Base-by-base conservation (phyloP, 1,284 basidiomycete species). In the Naganishia albida region DNA sequence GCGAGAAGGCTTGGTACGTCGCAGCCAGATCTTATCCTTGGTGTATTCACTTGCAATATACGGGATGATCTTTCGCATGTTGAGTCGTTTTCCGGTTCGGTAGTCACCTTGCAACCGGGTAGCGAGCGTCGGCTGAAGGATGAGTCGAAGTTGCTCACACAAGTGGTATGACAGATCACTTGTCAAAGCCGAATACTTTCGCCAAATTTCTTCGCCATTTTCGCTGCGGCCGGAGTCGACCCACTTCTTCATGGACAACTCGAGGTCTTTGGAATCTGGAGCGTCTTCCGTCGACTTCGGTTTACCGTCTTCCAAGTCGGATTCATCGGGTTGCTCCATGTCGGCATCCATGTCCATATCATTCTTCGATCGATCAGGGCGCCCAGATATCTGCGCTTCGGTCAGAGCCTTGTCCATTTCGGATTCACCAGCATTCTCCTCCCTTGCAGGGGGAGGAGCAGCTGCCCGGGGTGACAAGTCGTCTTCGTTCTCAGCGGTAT, bases 21-120 rank as follows among this genome's bases (percentile, higher is more conserved):
- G 87, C 39, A 99, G 83, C 96, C 96, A 99, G 72, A 99, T 99
- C 81, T 96, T 96, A 84, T 99, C 96, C 79, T 99, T 99, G 65
- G 94, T 97, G 81, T 93, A 99, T 81, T 99, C 96, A 77, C 90
- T 93, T 10, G 96, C 96, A 71, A 99, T 95, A 82, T 97, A 99
- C 1, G 92, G 88, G 64, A 99, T 93, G 77, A 99, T 94, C 82
- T 96, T 96, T 78, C 95, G 93, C 95, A 99, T 98, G 80, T 99
- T 99, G 52, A 99, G 85, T 26, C 96, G 85, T 81, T 99, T 99
- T 60, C 96, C 96, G 0, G 92, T 97, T 51, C 95, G 90, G 80
- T 96, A 99, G 81, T 99, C 96, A 50, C 96, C 96, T 78, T 91
- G 90, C 48, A 99, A 84, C 28, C 96, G 87, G 12, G 95, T 97